Percentiles rank a stretch among this genome's conserved stretches.
These are phyloP conservation scores for Podospora didyma DNA, from an alignment of 495 filamentous ascomycete genomes.

Conservation along the genomic window DNA sequence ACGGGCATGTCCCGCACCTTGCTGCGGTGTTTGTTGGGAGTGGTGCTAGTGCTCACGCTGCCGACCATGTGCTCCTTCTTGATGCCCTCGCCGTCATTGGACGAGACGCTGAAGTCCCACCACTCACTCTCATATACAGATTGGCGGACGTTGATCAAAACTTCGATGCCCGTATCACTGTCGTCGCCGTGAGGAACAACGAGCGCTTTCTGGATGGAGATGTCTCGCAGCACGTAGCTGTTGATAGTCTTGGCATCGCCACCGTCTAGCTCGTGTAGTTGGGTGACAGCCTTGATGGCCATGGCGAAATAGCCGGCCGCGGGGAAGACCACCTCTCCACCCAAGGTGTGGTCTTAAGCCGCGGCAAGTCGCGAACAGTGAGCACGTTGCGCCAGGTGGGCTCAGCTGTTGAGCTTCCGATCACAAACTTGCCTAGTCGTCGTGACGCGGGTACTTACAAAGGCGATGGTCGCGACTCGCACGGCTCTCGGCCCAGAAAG, in stretches of 20 bases:
- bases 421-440: conserved; percentile 12
- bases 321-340: conserved; percentile 20
- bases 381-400: conserved; percentile 42
- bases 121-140: conserved; percentile 4
- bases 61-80: conserved; percentile 24
- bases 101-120: conserved; percentile 29
- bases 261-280: background rate
- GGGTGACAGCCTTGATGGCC: conserved; percentile 18
- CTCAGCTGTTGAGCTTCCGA: conserved; percentile 13
- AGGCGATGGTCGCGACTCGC: conserved; percentile 17
- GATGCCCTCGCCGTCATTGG: conserved; percentile 11
- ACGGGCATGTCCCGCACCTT: too few species aligned
- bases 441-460: conserved; percentile 6
- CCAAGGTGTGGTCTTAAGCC: conserved; percentile 39
- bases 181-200: too few species aligned
- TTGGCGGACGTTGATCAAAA: too few species aligned
- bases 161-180: too few species aligned
- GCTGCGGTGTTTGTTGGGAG: background rate
- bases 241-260: background rate
- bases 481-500: conserved; percentile 15
- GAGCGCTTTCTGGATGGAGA: background rate
- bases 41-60: conserved; percentile 16
- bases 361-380: conserved; percentile 26
- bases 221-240: conserved; percentile 27
- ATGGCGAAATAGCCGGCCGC: conserved; percentile 13